phyloP scores from a whole-genome alignment of 2,329 filamentous ascomycete species.

The Drechslerella dactyloides region DNA sequence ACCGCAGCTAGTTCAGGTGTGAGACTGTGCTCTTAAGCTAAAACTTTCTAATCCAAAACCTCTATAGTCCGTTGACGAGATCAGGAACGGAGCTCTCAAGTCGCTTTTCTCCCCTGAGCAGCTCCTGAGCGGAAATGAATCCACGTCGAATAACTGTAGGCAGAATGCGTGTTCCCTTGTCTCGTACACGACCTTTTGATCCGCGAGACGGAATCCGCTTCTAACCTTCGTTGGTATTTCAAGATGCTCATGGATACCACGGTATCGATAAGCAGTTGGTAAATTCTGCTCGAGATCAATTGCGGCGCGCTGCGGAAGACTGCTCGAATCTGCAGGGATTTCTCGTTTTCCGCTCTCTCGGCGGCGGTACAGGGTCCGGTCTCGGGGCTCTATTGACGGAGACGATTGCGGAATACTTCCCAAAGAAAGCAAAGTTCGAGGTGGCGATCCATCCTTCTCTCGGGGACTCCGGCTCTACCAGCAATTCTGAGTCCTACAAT shows the following conservation, averaged over 20 bases:
- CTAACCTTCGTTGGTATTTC: not conserved
- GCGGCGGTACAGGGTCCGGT: conserved; percentile 74
- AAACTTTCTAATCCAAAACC: not conserved
- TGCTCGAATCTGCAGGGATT: conserved; percentile 75
- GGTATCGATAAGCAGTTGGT: conserved; percentile 79
- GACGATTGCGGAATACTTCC: conserved; percentile 74
- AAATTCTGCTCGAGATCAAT: conserved; percentile 72
- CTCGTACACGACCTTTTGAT: not conserved
- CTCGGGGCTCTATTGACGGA: conserved; percentile 75
- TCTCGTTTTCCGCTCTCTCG: conserved; percentile 77
- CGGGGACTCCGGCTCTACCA: conserved; percentile 69
- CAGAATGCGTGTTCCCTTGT: conserved; percentile 4
- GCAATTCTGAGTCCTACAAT: conserved; percentile 74
- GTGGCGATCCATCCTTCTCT: conserved; percentile 75
- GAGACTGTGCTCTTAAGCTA: not conserved
- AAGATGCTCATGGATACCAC: conserved; percentile 74
- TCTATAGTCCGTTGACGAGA: conserved; percentile 71
- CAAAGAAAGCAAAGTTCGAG: conserved; percentile 79
- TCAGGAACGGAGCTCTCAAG: conserved; percentile 71
- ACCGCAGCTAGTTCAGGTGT: not conserved
- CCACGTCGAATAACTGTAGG: conserved; percentile 74
- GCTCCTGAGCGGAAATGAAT: conserved; percentile 75
- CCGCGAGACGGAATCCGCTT: not conserved
- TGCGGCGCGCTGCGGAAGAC: conserved; percentile 75
- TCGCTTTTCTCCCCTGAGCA: conserved; percentile 75